A percentile compares a stretch with the other conserved stretches of the same genome.
These are phyloP conservation scores for Russula lepida DNA, from an alignment of 768 basidiomycete species.

Conservation along the genomic window DNA sequence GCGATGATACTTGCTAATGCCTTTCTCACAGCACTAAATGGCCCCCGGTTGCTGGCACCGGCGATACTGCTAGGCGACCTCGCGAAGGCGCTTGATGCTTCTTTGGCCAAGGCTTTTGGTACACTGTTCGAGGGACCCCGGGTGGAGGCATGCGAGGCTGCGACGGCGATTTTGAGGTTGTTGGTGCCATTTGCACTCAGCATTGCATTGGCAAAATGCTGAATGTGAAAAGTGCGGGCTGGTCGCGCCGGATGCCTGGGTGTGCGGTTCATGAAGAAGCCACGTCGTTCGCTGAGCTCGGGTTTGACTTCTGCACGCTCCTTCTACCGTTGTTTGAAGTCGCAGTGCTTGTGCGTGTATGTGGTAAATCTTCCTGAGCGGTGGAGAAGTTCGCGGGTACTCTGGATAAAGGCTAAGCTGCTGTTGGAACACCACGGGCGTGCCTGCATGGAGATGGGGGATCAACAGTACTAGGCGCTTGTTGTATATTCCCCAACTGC, in stretches of 20 bases:
- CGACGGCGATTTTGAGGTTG: conserved; percentile 48
- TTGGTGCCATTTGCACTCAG: conserved; percentile 62
- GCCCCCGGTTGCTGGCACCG: conserved; percentile 73
- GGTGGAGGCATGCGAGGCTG: conserved; percentile 31
- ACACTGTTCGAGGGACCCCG: conserved; percentile 33
- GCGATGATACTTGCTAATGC: conserved; percentile 56
- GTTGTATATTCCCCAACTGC: conserved; percentile 46
- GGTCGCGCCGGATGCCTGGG: conserved; percentile 52
- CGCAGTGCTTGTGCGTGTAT: conserved; percentile 53
- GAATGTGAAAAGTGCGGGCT: conserved; percentile 34
- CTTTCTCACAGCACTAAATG: conserved; percentile 65
- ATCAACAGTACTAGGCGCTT: conserved; percentile 39
- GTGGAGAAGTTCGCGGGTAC: conserved; percentile 22
- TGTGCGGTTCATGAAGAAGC: conserved; percentile 73
- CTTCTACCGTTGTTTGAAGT: conserved; percentile 57
- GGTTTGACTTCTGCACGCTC: conserved; percentile 75
- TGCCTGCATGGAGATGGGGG: conserved; percentile 19
- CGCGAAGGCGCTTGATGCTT: conserved; percentile 39
- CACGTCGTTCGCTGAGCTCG: conserved; percentile 83
- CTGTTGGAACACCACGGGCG: conserved; percentile 18
- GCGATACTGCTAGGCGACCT: conserved; percentile 46
- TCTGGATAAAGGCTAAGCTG: conserved; percentile 4
- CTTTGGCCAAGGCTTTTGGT: conserved; percentile 39
- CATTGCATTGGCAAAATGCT: conserved; percentile 44
- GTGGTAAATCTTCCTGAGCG: conserved; percentile 41